These are phyloP conservation scores for Botrytis paeoniae DNA, from an alignment of 2,329 filamentous ascomycete species.

Conservation along the genomic window DNA sequence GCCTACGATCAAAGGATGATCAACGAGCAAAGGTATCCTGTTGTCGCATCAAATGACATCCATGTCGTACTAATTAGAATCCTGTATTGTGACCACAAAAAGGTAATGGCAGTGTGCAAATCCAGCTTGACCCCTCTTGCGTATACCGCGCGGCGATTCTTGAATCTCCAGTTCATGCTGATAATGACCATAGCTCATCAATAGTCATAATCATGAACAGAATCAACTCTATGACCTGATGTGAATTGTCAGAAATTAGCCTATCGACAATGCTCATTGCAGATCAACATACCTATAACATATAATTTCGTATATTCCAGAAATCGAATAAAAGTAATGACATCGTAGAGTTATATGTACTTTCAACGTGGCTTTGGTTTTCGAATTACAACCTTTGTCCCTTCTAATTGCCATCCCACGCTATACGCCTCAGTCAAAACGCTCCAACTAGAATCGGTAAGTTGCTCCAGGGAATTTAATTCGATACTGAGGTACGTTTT, in stretches of 20 bases:
- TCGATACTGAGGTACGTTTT: constrained; percentile 76
- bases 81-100: neutral
- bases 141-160: neutral
- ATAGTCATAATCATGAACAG: neutral
- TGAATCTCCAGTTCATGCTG: neutral
- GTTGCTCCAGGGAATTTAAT: constrained; percentile 63
- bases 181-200: neutral
- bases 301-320: constrained; percentile 2
- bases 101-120: neutral
- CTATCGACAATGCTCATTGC: neutral
- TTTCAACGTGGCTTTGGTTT: constrained; percentile 48
- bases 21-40: neutral
- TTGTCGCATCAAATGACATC: too few relatives aligned
- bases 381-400: constrained; percentile 72
- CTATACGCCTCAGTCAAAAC: constrained; percentile 64
- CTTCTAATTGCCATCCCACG: constrained; percentile 82
- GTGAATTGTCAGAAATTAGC: neutral
- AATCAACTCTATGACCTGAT: neutral
- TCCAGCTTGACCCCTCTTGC: neutral
- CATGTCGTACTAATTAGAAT: neutral
- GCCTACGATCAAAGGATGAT: neutral
- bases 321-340: neutral
- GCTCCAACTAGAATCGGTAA: constrained; percentile 68
- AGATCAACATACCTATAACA: constrained; percentile 11
- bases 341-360: neutral